Conservation (phyloP, 2,329 filamentous ascomycete species). For the Didymella pinodella region DNA sequence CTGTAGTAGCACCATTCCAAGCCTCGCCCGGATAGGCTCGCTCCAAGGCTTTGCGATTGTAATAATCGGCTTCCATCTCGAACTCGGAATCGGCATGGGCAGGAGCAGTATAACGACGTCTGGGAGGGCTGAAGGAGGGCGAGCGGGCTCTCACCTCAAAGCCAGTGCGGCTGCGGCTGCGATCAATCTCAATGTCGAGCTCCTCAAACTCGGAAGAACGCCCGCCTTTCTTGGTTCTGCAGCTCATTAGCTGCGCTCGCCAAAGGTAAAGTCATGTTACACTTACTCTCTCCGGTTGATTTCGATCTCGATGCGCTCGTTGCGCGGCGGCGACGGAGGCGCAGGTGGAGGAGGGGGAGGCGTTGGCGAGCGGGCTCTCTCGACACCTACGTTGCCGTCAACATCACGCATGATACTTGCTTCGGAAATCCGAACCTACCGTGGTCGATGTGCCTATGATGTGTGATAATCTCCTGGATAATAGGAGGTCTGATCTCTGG, state of each 20-base stretch:
- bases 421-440: conserved; percentile 61
- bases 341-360: conserved; percentile 61
- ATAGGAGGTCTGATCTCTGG: conserved; percentile 80
- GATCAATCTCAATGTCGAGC: conserved; percentile 68
- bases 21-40: conserved; percentile 76
- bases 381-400: conserved; percentile 48
- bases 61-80: conserved; percentile 65
- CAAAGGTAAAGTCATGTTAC: not conserved
- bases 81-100: conserved; percentile 55
- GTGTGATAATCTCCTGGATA: conserved; percentile 87
- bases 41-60: conserved; percentile 72
- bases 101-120: conserved; percentile 51
- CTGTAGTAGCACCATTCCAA: conserved; percentile 74
- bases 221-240: conserved; percentile 51
- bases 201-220: conserved; percentile 65
- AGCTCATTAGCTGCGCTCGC: conserved; percentile 18
- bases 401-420: conserved; percentile 3
- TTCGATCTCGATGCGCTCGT: conserved; percentile 64
- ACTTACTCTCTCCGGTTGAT: conserved; percentile 61
- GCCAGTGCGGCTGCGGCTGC: conserved; percentile 51
- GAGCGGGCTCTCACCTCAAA: conserved; percentile 45
- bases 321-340: conserved; percentile 54
- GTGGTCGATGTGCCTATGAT: conserved; percentile 87
- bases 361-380: conserved; percentile 57
- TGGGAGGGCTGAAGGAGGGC: conserved; percentile 54